These are phyloP conservation scores for Populus davidiana DNA, from an alignment of 345 rosid genomes.

Conservation along the genomic window DNA sequence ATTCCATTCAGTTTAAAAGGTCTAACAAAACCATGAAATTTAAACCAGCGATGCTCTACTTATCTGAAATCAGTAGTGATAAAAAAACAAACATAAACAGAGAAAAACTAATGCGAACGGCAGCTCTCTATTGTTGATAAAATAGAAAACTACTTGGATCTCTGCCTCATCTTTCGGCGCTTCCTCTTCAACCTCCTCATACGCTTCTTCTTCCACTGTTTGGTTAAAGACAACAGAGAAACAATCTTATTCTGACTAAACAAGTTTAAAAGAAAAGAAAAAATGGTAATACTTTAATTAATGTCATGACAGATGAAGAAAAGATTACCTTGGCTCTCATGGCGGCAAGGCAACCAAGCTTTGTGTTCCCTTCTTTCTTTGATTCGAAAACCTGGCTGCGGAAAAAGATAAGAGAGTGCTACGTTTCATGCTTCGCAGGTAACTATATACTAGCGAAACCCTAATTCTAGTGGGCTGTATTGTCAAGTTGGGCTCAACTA, in stretches of 20 bases:
- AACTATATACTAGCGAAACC: slow-evolving; percentile 14
- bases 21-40: neutral
- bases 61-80: neutral
- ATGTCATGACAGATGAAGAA: neutral
- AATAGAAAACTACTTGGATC: slow-evolving; percentile 70
- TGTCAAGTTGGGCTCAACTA: neutral
- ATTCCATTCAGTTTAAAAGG: neutral
- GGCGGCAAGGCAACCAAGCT: slow-evolving; percentile 12
- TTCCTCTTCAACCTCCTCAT: slow-evolving; percentile 99
- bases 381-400: slow-evolving; percentile 29
- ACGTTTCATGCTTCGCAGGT: neutral
- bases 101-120: neutral
- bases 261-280: neutral
- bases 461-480: slow-evolving; percentile 5
- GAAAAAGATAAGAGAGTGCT: neutral
- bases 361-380: neutral
- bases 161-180: slow-evolving; percentile 99
- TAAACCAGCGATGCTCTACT: neutral
- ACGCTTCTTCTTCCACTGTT: slow-evolving; percentile 99
- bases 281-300: neutral
- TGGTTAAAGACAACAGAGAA: slow-evolving; percentile 1
- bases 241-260: neutral
- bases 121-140: neutral
- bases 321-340: slow-evolving; percentile 86
- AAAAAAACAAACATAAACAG: neutral